Evolutionary conservation across 768 basidiomycete genomes (phyloP), one percentile per base, ranked within the genome.

Genomic region (Russula dissimulans): DNA sequence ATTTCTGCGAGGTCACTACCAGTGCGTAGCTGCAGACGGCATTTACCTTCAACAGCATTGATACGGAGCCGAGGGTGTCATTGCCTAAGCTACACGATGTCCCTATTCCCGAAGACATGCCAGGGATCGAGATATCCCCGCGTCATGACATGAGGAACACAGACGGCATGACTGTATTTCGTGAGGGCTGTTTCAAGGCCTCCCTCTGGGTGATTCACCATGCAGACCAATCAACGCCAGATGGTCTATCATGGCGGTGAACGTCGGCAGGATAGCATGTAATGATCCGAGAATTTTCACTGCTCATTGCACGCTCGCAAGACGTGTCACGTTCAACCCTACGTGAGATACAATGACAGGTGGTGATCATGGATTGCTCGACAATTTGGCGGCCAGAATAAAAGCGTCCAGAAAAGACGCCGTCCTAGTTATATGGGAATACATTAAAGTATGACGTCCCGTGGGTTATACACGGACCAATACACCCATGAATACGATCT

Each of bases 401-500:
- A 43, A 42, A 46, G 47, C 41, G n/a, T 18, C 56, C 47, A 55
- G 45, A 9, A 43, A 43, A 43, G 36, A 36, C 22, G 34, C 34
- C 29, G 47, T 47, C 42, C 32, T 39, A 34, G n/a, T 45, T 36
- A 39, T 36, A 36, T 43, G 36, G 8, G 57, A 58, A 51, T 57
- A 50, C 42, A 58, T 50, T 14, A 36, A 45, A 51, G 34, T 41
- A 45, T 39, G 43, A 5, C 38, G 34, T 56, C 44, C 22, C 18
- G 36, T 29, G 12, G 36, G 42, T 41, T 55, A 82, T n/a, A 85
- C 83, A 46, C 89, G 76, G 22, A 91, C 87, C 54, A 97, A 72
- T 62, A 89, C 79, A 34, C 82, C 80, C 94, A 97, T 97, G 69
- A 91, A 95, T 17, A 90, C 64, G 6, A 91, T 75, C 75, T 97